Percentiles rank a stretch among this genome's conserved stretches.
Conservation (phyloP, 192 early-diverging fungal genomes). For the Umbelopsis sp. region DNA sequence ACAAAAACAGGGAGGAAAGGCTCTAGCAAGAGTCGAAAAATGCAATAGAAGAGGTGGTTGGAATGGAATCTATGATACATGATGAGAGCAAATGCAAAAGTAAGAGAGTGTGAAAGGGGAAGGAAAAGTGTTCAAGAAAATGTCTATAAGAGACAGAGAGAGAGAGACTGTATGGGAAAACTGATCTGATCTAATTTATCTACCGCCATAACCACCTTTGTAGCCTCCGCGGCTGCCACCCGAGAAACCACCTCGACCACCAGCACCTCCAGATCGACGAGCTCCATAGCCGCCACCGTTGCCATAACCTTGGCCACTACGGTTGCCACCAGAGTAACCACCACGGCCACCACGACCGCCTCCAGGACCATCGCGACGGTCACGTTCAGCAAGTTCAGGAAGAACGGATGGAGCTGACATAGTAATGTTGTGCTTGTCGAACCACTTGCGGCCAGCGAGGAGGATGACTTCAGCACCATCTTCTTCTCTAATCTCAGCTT, state of each 20-base stretch:
- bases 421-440: conserved; percentile 60
- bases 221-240: conserved; percentile 34
- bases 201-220: conserved; percentile 14
- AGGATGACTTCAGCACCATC: conserved; percentile 43
- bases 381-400: conserved; percentile 76
- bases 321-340: conserved; percentile 45
- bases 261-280: conserved; percentile 43
- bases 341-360: conserved; percentile 49
- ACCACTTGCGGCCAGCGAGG: conserved; percentile 76
- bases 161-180: not conserved
- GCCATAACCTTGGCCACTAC: conserved; percentile 36
- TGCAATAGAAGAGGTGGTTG: conserved; percentile 5
- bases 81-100: conserved; percentile 19
- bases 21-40: not conserved
- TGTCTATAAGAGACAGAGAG: not conserved
- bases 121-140: not conserved
- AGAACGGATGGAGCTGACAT: conserved; percentile 72
- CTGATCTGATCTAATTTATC: not conserved
- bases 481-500: conserved; percentile 65
- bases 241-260: conserved; percentile 48
- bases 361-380: conserved; percentile 32
- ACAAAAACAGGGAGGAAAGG: not conserved
- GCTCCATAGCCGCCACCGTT: conserved; percentile 37
- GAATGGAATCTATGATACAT: conserved; percentile 17
- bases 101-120: not conserved